Evolutionary conservation across 2,329 filamentous ascomycete genomes (phyloP), one percentile per base, ranked within the genome.

Genomic region (Boeremia exigua): DNA sequence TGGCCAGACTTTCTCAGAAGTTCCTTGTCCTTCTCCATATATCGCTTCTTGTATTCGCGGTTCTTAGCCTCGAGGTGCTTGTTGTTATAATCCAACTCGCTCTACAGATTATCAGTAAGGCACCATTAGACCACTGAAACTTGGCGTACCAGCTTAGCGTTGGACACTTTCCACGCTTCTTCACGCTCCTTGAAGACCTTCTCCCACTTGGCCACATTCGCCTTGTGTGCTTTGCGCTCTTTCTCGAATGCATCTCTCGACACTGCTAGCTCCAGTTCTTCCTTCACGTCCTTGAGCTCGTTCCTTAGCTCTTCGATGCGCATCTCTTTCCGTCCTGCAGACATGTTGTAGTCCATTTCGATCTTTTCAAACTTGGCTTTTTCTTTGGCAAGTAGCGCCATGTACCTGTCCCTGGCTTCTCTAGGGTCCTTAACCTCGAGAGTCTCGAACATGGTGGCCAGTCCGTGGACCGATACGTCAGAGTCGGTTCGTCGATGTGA

Each of bases 361-460:
- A 85, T 59, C 49, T 62, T 73, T 40, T 53, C 64, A 46, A 71
- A 67, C 34, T 64, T 69, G 52, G 77, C 73, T 61, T 78, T 77
- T 15, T 80, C 77, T 47, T 78, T 75, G 33, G 77, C 71, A 32
- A 81, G 57, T 45, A 78, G 74, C 9, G 76, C 70, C 56, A 80
- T 76, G 58, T 79, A 78, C 50, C 75, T 75, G 48, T 75, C 74
- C 49, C 75, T 74, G 58, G 75, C 71, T 62, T 80, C 78, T 44
- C 79, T 75, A 50, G 74, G 73, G 65, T 82, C 80, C 67, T 78
- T 78, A 54, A 82, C 77, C 54, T 87, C 83, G 32, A 91, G 80
- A 54, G 81, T 84, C 77, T 91, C 90, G 75, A 91, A 91, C 74
- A 90, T 88, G 68, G 85, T 86, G 59, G 90, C 88, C 68, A 82